These are phyloP conservation scores for Saccharomycopsis sp. DNA, from an alignment of 805 yeast genomes.

Conservation along the genomic window DNA sequence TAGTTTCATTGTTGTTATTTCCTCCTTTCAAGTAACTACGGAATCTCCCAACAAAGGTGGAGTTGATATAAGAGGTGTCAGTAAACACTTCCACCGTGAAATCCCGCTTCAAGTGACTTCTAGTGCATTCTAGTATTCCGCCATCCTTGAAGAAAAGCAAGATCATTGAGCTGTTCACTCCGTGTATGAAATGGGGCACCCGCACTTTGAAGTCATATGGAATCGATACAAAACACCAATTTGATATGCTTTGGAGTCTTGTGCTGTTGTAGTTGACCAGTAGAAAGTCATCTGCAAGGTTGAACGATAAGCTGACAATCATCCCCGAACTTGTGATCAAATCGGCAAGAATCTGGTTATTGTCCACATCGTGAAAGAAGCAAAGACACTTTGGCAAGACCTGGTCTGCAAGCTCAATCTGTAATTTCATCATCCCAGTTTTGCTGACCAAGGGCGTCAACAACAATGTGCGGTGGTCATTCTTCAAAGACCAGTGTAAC, in stretches of 20 bases:
- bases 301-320: slow-evolving; percentile 41
- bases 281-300: slow-evolving; percentile 33
- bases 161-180: slow-evolving; percentile 37
- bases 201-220: slow-evolving; percentile 59
- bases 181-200: slow-evolving; percentile 43
- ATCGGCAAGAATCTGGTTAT: slow-evolving; percentile 32
- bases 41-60: slow-evolving; percentile 25
- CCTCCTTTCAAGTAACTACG: slow-evolving; percentile 7
- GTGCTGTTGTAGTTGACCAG: slow-evolving; percentile 8
- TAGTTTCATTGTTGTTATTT: background rate
- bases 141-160: slow-evolving; percentile 70
- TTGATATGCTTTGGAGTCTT: slow-evolving; percentile 28
- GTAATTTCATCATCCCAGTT: background rate
- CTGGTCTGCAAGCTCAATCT: slow-evolving; percentile 33
- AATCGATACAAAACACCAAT: slow-evolving; percentile 61
- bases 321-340: slow-evolving; percentile 43
- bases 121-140: slow-evolving; percentile 50
- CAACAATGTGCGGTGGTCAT: slow-evolving; percentile 21
- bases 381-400: slow-evolving; percentile 32
- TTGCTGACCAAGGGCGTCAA: slow-evolving; percentile 20
- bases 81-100: slow-evolving; percentile 38
- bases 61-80: slow-evolving; percentile 38
- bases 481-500: slow-evolving; percentile 18
- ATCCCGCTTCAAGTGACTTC: slow-evolving; percentile 22
- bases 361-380: slow-evolving; percentile 30